A percentile compares a stretch with the other conserved stretches of the same genome.
Evolutionary conservation across 345 rosid genomes (phyloP).

Genomic region (Melaleuca quinquenervia): DNA sequence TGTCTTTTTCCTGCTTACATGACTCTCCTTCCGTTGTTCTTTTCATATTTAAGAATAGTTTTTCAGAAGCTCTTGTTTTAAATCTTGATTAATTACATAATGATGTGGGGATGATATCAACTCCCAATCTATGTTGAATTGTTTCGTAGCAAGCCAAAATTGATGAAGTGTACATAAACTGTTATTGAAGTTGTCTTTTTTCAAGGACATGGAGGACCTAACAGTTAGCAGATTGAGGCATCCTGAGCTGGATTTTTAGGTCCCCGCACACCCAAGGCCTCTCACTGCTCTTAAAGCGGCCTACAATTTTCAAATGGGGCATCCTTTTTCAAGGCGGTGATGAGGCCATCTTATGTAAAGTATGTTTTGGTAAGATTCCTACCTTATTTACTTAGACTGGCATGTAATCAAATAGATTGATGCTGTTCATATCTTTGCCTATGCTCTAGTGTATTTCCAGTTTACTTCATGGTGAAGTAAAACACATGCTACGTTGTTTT

Average conservation of each 20-base stretch:
- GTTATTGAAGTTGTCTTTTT: not conserved
- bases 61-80: not conserved
- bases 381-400: not conserved
- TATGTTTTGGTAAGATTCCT: not conserved
- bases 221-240: not conserved
- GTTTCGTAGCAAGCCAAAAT: not conserved
- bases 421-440: not conserved
- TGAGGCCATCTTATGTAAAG: not conserved
- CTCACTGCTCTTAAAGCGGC: not conserved
- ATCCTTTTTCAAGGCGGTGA: not conserved
- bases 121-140: not conserved
- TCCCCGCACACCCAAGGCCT: not conserved
- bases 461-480: not conserved
- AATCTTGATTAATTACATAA: not conserved
- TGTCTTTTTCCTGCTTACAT: too few relatives aligned
- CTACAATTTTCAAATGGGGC: not conserved
- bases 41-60: accelerated
- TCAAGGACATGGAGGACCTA: not conserved
- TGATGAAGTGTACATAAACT: not conserved
- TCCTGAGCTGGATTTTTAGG: not conserved
- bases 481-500: not conserved
- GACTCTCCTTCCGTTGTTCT: not conserved
- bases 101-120: not conserved
- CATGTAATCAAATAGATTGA: not conserved
- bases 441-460: not conserved